Conservation (phyloP, 2,329 filamentous ascomycete species). For the Stachybotrys chlorohalonatus region DNA sequence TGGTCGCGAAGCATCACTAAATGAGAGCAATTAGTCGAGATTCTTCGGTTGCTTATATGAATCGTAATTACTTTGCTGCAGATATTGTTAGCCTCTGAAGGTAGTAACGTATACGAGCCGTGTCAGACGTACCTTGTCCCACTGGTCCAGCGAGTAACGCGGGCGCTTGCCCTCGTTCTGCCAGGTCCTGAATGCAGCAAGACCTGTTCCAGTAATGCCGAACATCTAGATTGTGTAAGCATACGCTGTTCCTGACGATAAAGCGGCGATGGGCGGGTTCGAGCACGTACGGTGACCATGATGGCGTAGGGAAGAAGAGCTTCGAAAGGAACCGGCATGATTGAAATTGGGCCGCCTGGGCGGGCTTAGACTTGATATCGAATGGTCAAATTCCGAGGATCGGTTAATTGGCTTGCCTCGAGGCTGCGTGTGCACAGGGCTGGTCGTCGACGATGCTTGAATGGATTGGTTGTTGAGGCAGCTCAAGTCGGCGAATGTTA, state of each 20-base stretch:
- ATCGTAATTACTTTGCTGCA: constrained; percentile 41
- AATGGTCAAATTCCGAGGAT: background rate
- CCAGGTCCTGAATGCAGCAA: constrained; percentile 47
- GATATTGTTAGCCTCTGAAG: constrained; percentile 17
- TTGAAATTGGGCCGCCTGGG: constrained; percentile 19
- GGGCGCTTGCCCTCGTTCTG: constrained; percentile 53
- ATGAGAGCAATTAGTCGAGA: background rate
- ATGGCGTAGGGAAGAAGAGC: constrained; percentile 56
- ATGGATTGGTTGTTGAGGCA: constrained; percentile 1
- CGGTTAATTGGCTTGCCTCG: background rate
- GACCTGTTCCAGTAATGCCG: constrained; percentile 47
- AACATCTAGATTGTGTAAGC: constrained; percentile 44
- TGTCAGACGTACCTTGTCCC: constrained; percentile 45
- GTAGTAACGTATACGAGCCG: background rate
- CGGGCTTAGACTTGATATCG: constrained; percentile 12
- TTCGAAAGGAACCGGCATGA: constrained; percentile 57
- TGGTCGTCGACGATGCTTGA: too few species aligned
- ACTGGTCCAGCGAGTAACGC: constrained; percentile 52
- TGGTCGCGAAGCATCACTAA: constrained; percentile 58
- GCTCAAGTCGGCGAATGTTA: constrained; percentile 3
- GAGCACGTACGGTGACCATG: constrained; percentile 46
- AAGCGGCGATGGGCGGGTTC: background rate
- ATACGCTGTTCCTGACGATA: background rate
- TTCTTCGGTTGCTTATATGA: background rate
- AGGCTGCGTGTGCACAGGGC: too few species aligned